These are phyloP conservation scores for Helicostylum pulchrum DNA, from an alignment of 192 early-diverging fungal genomes.

Conservation along the genomic window DNA sequence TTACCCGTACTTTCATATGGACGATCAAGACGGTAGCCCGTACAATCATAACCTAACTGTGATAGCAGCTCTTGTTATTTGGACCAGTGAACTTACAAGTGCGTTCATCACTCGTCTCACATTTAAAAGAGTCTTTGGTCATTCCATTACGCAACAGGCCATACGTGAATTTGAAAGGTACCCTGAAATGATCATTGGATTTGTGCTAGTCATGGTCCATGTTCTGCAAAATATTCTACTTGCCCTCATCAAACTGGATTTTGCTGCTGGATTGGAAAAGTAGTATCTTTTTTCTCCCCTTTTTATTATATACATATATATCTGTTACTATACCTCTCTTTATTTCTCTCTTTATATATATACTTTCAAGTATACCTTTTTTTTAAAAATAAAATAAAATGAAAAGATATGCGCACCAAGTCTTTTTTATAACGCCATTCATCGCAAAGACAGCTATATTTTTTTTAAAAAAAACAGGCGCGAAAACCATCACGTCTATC, in stretches of 20 bases:
- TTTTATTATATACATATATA: neutral
- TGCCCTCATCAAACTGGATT: slow-evolving; percentile 58
- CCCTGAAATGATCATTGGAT: slow-evolving; percentile 62
- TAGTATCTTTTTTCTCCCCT: neutral
- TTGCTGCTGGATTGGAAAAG: slow-evolving; percentile 15
- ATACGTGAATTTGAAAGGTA: slow-evolving; percentile 64
- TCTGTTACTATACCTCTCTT: too few species aligned
- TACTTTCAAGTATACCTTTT: neutral
- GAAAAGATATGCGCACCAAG: too few species aligned
- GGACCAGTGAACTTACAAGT: slow-evolving; percentile 64
- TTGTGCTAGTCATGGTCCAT: slow-evolving; percentile 68
- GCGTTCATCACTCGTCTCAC: slow-evolving; percentile 60
- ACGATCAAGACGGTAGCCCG: slow-evolving; percentile 38
- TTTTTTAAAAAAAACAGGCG: too few species aligned
- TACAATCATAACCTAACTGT: slow-evolving; percentile 60
- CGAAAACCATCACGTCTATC: too few species aligned
- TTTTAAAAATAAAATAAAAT: neutral
- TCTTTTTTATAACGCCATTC: too few species aligned
- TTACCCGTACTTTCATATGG: slow-evolving; percentile 71
- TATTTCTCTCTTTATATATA: too few species aligned
- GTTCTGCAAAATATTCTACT: slow-evolving; percentile 71
- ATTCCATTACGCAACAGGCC: slow-evolving; percentile 61
- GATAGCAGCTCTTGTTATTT: slow-evolving; percentile 56
- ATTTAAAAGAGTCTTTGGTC: slow-evolving; percentile 53
- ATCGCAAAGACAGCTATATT: too few species aligned